Conservation (phyloP, 768 basidiomycete species). For the Russula ochroleuca region DNA sequence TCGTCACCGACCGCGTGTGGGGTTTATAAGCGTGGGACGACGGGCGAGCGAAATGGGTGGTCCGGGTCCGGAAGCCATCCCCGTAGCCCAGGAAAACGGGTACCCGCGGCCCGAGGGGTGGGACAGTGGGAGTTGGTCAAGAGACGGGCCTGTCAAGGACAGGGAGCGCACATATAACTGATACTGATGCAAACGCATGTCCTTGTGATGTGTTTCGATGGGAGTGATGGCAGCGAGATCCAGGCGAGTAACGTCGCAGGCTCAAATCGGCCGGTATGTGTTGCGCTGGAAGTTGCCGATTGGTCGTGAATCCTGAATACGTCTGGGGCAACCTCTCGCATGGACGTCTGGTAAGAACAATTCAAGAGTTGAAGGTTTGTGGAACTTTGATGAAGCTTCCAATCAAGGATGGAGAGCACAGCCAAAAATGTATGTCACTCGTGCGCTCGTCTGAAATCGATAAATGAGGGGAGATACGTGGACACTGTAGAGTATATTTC, state of each 20-base stretch:
- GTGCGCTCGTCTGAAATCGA: conserved; percentile 4
- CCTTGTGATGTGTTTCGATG: conserved; percentile 6
- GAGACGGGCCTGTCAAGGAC: background rate
- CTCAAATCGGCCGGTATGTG: background rate
- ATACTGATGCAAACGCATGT: background rate
- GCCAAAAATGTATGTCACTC: background rate
- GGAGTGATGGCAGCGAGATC: conserved; percentile 2
- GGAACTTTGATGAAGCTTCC: background rate
- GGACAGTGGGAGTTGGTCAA: background rate
- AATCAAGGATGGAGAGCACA: background rate
- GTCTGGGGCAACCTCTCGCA: background rate
- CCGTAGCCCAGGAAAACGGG: conserved; percentile 9
- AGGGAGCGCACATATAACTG: background rate
- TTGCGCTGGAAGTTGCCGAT: conserved; percentile 1
- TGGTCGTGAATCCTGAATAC: background rate
- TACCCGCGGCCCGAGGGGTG: conserved; percentile 13
- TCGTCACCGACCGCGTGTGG: background rate
- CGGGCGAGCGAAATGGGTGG: background rate
- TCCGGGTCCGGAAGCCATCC: conserved; percentile 12
- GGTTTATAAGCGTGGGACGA: conserved; percentile 7
- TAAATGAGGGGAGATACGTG: conserved; percentile 8
- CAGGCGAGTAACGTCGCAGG: background rate
- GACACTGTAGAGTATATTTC: background rate
- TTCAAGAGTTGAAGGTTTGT: background rate
- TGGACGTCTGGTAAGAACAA: background rate